Evolutionary conservation across 192 early-diverging fungal genomes (phyloP).

Genomic region (Dispira simplex): DNA sequence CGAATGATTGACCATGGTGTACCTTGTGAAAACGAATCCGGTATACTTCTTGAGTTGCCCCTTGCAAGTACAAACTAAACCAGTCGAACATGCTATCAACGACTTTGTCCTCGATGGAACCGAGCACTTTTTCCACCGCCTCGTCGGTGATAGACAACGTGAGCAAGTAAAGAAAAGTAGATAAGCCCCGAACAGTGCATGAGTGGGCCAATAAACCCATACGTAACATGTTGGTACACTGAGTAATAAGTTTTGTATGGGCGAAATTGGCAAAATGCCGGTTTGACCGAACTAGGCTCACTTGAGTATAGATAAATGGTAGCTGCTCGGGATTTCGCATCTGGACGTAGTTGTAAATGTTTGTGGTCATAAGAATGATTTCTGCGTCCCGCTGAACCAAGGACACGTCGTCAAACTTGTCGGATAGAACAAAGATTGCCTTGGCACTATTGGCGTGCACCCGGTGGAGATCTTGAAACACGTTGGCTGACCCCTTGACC

Average conservation of each 20-base stretch:
- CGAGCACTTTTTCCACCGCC: constrained; percentile 17
- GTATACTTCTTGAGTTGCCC: constrained; percentile 31
- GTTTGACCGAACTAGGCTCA: constrained; percentile 20
- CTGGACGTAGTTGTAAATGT: background rate
- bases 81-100: constrained; percentile 11
- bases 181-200: constrained; percentile 25
- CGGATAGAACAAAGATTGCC: constrained; percentile 26
- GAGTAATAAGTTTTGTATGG: too few species aligned
- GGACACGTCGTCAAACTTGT: constrained; percentile 17
- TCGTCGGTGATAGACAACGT: constrained; percentile 21
- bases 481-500: constrained; percentile 18
- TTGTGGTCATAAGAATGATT: constrained; percentile 20
- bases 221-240: constrained; percentile 19
- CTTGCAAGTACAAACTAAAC: constrained; percentile 27
- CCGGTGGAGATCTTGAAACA: constrained; percentile 17
- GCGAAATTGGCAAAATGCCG: constrained; percentile 18
- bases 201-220: constrained; percentile 32
- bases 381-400: constrained; percentile 24
- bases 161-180: constrained; percentile 24
- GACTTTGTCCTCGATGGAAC: constrained; percentile 16
- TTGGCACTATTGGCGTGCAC: constrained; percentile 23
- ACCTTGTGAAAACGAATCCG: constrained; percentile 19
- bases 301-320: constrained; percentile 26
- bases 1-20: constrained; percentile 22
- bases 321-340: too few species aligned